Conservation (phyloP, 495 filamentous ascomycete species). For the Aspergillus funiculosus region DNA sequence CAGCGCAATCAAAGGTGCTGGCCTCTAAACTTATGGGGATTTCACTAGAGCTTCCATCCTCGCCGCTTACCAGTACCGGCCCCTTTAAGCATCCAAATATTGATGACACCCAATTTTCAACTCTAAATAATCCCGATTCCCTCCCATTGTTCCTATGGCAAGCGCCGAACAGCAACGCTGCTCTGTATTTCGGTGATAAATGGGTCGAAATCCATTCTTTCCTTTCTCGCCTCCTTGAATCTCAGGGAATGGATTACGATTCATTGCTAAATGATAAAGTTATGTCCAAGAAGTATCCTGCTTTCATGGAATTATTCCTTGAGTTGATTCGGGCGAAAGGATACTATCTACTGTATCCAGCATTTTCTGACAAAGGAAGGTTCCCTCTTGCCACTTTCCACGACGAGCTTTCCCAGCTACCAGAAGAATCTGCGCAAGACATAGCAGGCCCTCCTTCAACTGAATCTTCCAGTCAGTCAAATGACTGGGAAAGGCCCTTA, state of each 20-base stretch:
- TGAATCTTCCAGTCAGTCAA: conserved; percentile 4
- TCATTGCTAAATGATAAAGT: conserved; percentile 25
- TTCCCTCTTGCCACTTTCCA: conserved; percentile 61
- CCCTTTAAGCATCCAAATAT: conserved; percentile 46
- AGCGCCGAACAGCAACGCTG: conserved; percentile 71
- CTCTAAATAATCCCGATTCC: conserved; percentile 18
- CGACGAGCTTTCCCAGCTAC: conserved; percentile 60
- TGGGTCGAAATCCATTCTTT: conserved; percentile 79
- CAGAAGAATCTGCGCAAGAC: conserved; percentile 52
- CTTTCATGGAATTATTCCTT: conserved; percentile 72
- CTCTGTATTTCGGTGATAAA: conserved; percentile 73
- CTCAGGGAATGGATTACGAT: conserved; percentile 38
- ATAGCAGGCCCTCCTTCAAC: conserved; percentile 2
- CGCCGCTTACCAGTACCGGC: conserved; percentile 50
- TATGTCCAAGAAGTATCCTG: conserved; percentile 57
- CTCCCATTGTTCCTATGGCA: conserved; percentile 70
- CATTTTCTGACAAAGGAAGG: conserved; percentile 36
- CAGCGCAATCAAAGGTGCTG: conserved; percentile 38
- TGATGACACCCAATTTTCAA: not conserved
- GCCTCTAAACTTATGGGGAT: conserved; percentile 60
- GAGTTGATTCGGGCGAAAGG: conserved; percentile 65
- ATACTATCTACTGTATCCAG: conserved; percentile 71
- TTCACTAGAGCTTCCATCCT: conserved; percentile 64
- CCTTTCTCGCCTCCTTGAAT: conserved; percentile 50
- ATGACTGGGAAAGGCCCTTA: conserved; percentile 19